Evolutionary conservation across 805 yeast species (phyloP).

Genomic region (Kluyveromyces siamensis): DNA sequence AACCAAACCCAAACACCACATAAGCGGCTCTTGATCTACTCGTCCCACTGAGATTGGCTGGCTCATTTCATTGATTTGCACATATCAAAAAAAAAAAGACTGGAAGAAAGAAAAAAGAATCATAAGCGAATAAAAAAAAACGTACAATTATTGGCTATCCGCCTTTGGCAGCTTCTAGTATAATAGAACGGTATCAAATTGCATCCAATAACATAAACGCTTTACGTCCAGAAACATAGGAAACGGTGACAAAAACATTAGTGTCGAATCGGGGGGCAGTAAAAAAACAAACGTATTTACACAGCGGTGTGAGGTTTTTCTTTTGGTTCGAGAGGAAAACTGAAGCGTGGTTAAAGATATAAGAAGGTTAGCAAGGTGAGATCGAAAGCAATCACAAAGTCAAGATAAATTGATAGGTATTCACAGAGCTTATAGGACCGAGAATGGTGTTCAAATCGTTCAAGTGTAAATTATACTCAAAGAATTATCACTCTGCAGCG

Average conservation of each 20-base stretch:
- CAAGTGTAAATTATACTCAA: conserved; percentile 31
- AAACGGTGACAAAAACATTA: background rate
- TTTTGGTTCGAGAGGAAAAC: background rate
- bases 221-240: background rate
- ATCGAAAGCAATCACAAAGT: background rate
- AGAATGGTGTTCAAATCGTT: conserved; percentile 35
- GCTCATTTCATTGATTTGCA: background rate
- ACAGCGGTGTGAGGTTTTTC: background rate
- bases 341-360: background rate
- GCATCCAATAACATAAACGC: background rate
- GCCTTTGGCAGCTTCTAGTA: background rate
- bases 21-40: background rate
- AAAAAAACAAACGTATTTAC: background rate
- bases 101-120: no score
- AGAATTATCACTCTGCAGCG: conserved; percentile 30
- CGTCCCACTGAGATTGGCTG: background rate
- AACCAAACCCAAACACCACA: no score
- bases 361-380: background rate
- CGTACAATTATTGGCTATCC: background rate
- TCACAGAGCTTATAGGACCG: background rate
- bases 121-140: no score
- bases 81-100: no score
- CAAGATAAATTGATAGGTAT: background rate
- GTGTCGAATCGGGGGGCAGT: background rate
- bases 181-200: background rate